These are phyloP conservation scores for Kwoniella sp. DNA, from an alignment of 768 basidiomycete genomes.

Conservation along the genomic window DNA sequence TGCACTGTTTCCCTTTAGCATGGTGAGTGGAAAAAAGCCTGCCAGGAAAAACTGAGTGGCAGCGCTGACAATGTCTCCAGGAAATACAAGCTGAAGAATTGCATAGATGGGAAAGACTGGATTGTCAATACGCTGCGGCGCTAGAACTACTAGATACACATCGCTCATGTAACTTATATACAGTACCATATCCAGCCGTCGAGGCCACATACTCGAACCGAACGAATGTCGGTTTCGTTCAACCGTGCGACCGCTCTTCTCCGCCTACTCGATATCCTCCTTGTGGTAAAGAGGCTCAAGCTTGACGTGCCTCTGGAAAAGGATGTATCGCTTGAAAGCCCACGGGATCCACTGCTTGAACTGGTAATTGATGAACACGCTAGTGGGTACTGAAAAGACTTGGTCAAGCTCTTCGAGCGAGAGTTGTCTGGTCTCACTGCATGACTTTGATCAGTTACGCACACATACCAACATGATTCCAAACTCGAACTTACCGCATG, in stretches of 20 bases:
- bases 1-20: slow-evolving; percentile 10
- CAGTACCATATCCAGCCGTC: too few species aligned
- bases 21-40: slow-evolving; percentile 1
- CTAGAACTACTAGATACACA: neutral
- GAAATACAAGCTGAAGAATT: slow-evolving; percentile 6
- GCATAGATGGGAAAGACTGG: slow-evolving; percentile 6
- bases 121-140: neutral
- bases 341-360: slow-evolving; percentile 38
- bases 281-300: slow-evolving; percentile 15
- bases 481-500: slow-evolving; percentile 54
- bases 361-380: slow-evolving; percentile 38
- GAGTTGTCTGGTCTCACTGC: slow-evolving; percentile 17
- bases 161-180: too few species aligned
- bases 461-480: too few species aligned
- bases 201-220: too few species aligned
- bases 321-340: slow-evolving; percentile 48
- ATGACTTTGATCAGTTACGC: too few species aligned
- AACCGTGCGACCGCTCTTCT: neutral
- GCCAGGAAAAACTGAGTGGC: too few species aligned
- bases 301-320: slow-evolving; percentile 27
- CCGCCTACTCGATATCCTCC: slow-evolving; percentile 11
- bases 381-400: slow-evolving; percentile 48
- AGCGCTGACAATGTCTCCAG: too few species aligned
- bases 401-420: slow-evolving; percentile 42
- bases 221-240: too few species aligned